These are phyloP conservation scores for Toxoplasma gondii DNA, from an alignment of 169 alveolate genomes.

Conservation along the genomic window DNA sequence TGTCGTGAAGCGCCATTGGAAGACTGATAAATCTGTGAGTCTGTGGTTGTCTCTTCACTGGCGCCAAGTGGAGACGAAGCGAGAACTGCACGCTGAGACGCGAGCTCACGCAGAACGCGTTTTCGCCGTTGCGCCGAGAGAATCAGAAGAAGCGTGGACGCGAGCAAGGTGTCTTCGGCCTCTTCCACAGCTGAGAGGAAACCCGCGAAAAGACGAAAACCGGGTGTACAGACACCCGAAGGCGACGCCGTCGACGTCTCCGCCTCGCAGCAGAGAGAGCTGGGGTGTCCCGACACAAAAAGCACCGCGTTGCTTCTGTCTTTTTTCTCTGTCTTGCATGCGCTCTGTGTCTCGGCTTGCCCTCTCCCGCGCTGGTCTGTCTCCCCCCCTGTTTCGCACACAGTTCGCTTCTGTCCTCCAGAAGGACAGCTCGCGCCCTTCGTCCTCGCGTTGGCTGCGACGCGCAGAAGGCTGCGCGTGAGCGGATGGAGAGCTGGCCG, in stretches of 20 bases:
- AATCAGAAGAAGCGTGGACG: background rate
- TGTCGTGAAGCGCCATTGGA: background rate
- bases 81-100: background rate
- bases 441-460: background rate
- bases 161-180: background rate
- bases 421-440: background rate
- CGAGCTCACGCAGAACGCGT: background rate
- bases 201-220: background rate
- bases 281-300: no score
- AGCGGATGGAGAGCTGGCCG: background rate
- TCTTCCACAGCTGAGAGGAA: background rate
- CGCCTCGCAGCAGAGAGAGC: no score
- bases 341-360: no score
- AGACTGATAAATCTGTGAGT: no score
- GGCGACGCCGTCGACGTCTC: no score
- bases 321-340: no score
- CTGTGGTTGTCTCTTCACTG: no score
- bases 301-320: no score
- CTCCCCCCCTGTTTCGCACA: no score
- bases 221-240: no score
- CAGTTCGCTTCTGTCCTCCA: background rate
- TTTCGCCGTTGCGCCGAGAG: constrained; percentile 7
- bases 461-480: background rate
- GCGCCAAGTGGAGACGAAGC: no score
- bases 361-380: no score